Evolutionary conservation across 495 filamentous ascomycete species (phyloP).

Genomic region (Annulohypoxylon stygium): DNA sequence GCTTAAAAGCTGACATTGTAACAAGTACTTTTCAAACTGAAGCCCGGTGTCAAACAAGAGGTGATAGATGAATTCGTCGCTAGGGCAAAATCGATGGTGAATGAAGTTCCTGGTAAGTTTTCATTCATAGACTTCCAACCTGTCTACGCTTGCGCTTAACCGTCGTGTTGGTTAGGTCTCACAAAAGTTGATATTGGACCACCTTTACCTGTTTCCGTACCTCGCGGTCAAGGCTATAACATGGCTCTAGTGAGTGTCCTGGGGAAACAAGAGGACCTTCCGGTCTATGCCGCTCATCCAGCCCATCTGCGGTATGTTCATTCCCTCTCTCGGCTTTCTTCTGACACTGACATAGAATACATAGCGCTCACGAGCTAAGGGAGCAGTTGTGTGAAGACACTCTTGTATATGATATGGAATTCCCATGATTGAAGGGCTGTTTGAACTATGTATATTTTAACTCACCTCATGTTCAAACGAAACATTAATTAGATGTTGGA

Average conservation of each 20-base stretch:
- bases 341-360: slow-evolving; percentile 7
- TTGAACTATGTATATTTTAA: neutral
- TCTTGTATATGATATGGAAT: slow-evolving; percentile 30
- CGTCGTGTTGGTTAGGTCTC: slow-evolving; percentile 12
- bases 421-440: neutral
- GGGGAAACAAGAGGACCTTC: slow-evolving; percentile 20
- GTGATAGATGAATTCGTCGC: slow-evolving; percentile 19
- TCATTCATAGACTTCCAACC: neutral
- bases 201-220: slow-evolving; percentile 10
- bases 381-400: slow-evolving; percentile 19
- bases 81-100: slow-evolving; percentile 15
- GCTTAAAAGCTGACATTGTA: neutral
- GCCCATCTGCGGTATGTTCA: slow-evolving; percentile 26
- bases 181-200: slow-evolving; percentile 14
- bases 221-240: slow-evolving; percentile 15
- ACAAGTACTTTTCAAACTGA: slow-evolving; percentile 19
- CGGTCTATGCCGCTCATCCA: slow-evolving; percentile 22
- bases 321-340: neutral
- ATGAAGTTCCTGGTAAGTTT: slow-evolving; percentile 20
- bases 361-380: slow-evolving; percentile 15
- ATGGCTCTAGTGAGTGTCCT: slow-evolving; percentile 22
- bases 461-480: neutral
- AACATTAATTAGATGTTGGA: neutral
- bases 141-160: neutral
- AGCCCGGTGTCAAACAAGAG: slow-evolving; percentile 3